Evolutionary conservation across 805 yeast species (phyloP).

Genomic region (Saccharomycopsis sp.): DNA sequence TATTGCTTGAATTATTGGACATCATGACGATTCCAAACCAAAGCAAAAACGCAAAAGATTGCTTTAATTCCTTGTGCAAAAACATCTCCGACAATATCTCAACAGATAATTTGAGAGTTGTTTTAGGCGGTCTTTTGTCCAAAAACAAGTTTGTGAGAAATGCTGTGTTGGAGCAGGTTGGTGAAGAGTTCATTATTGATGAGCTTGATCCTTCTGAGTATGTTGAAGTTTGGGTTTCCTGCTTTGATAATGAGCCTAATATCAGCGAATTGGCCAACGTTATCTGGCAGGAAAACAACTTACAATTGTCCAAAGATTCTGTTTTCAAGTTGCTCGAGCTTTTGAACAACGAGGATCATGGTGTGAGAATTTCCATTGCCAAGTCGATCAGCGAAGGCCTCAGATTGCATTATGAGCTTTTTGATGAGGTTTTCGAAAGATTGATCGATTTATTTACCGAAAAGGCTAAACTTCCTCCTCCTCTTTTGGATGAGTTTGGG

Average conservation of each 20-base stretch:
- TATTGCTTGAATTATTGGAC: conserved; percentile 55
- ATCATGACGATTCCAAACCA: conserved; percentile 66
- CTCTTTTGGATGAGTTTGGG: conserved; percentile 74
- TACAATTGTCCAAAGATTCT: conserved; percentile 39
- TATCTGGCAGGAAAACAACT: conserved; percentile 78
- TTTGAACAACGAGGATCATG: conserved; percentile 51
- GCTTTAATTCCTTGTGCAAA: conserved; percentile 71
- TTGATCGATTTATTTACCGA: conserved; percentile 52
- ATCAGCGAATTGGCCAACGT: conserved; percentile 64
- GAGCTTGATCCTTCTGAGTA: conserved; percentile 38
- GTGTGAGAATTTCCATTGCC: conserved; percentile 69
- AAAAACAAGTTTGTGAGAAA: conserved; percentile 68
- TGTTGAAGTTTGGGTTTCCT: conserved; percentile 71
- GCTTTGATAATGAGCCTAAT: conserved; percentile 62
- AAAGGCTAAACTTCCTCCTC: conserved; percentile 68
- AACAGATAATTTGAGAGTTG: conserved; percentile 47
- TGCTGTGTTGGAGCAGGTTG: conserved; percentile 75
- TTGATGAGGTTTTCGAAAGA: conserved; percentile 33
- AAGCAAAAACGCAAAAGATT: conserved; percentile 77
- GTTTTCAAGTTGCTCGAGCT: conserved; percentile 42
- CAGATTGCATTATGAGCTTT: conserved; percentile 27
- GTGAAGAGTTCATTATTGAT: conserved; percentile 69
- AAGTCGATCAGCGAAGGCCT: conserved; percentile 57
- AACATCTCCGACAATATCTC: conserved; percentile 60
- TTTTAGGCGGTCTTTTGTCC: conserved; percentile 48